A percentile compares a stretch with the other conserved stretches of the same genome.
Evolutionary conservation across 257 asterid genomes (phyloP).

Genomic region (Hygrophila difformis): DNA sequence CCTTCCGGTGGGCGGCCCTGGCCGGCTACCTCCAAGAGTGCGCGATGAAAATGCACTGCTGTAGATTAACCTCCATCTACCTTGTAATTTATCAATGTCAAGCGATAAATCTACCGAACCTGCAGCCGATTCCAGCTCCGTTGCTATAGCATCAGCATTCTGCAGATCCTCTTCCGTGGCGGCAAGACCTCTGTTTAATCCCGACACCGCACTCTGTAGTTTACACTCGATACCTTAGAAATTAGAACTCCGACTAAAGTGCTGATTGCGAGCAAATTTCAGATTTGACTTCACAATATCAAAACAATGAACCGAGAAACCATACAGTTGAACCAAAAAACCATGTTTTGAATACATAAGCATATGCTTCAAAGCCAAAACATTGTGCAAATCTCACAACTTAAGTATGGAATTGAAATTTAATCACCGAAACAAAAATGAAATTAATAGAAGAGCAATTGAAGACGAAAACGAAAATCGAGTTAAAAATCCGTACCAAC

Average conservation of each 20-base stretch:
- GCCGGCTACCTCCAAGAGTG: constrained; percentile 97
- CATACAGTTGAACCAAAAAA: too few relatives aligned
- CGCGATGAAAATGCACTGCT: constrained; percentile 91
- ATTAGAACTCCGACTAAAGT: too few relatives aligned
- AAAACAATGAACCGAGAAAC: too few relatives aligned
- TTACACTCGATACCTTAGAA: background rate
- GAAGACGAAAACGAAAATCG: background rate
- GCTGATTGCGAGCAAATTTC: background rate
- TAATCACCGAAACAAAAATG: background rate
- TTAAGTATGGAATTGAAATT: background rate
- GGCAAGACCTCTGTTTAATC: constrained; percentile 94
- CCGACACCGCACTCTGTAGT: constrained; percentile 77
- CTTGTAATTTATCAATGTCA: constrained; percentile 73
- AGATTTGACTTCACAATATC: background rate
- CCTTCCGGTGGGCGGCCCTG: constrained; percentile 93
- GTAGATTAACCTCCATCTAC: constrained; percentile 82
- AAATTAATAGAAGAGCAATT: background rate
- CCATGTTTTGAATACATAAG: too few relatives aligned
- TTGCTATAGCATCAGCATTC: constrained; percentile 71
- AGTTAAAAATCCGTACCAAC: constrained; percentile 34
- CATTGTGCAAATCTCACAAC: too few relatives aligned
- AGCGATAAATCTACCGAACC: constrained; percentile 54
- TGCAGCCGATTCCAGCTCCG: constrained; percentile 65
- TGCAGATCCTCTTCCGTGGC: constrained; percentile 68
- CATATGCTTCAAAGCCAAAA: too few relatives aligned